Base-by-base conservation (phyloP, 1,284 basidiomycete genomes). In the Pholiota adiposa region DNA sequence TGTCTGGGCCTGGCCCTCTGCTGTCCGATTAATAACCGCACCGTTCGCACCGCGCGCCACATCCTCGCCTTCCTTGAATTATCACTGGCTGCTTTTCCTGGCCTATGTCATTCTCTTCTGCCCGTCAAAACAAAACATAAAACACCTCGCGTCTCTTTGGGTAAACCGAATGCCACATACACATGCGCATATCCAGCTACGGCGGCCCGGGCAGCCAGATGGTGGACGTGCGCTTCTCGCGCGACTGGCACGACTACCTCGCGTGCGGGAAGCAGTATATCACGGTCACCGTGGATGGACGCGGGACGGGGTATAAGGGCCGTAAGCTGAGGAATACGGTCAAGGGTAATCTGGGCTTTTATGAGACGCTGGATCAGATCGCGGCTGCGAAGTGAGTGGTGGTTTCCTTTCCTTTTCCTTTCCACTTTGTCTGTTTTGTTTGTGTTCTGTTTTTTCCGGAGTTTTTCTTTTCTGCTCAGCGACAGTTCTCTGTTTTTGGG, bases 231-330 rank as follows among this genome's bases (percentile, higher is more conserved):
- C 74, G 73, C 34, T 97, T 87, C 75, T 70, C 73, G 19, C 83
- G 88, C 14, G 90, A 92, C 75, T 98, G 94, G 94, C 88, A 95
- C 67, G 83, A 93, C 61, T 97, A 91, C 75, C 83, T 98, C 21
- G 92, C 90, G 2, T 90, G 90, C 64, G 83, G 86, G 29, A 78
- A 94, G 44, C 87, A 94, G 65, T 98, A 97, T 73, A 83, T 99
- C 48, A 82, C 97, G 25, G 92, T 97, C 49, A 77, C 85, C 12
- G 89, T 98, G 43, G 97, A 98, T 72, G 95, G 94, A 0, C 85
- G 96, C n/a, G 96, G 96, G 0, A 98, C 97, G 0, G 97, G 97
- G 1, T 93, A 83, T 76, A 93, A 92, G 72, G 97, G 97, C 0
- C 83, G 95, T 31, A 77, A 78, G 59, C 77, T 97, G 73, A 81